Conservation (phyloP, 116 monocot genomes). For the Trichopus zeylanicus region DNA sequence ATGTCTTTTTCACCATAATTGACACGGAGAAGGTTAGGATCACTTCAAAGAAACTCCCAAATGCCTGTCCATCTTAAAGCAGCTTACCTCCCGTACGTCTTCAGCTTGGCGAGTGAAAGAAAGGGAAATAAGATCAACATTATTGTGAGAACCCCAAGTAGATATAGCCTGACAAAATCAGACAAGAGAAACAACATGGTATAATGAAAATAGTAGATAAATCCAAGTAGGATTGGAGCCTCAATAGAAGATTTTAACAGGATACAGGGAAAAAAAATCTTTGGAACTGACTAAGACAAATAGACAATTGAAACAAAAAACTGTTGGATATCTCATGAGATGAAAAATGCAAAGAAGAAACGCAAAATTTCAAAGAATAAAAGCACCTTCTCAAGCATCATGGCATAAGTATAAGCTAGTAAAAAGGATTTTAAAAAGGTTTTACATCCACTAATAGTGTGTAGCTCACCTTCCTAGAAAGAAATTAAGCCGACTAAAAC, state of each 20-base stretch:
- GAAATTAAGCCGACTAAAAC: too few relatives aligned
- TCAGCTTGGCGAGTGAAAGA: conserved; percentile 66
- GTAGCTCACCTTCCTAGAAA: too few relatives aligned
- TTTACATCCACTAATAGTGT: too few relatives aligned
- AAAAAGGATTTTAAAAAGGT: too few relatives aligned
- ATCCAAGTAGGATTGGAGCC: too few relatives aligned
- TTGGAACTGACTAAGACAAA: neutral
- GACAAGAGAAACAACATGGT: too few relatives aligned
- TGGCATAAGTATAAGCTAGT: too few relatives aligned
- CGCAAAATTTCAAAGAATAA: neutral
- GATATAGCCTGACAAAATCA: conserved; percentile 53
- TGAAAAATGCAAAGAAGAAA: neutral
- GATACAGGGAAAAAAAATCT: neutral
- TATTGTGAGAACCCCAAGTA: conserved; percentile 59
- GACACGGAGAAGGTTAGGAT: too few relatives aligned
- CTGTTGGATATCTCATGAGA: neutral
- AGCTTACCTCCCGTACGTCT: conserved; percentile 70
- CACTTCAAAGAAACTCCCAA: neutral
- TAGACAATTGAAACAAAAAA: neutral
- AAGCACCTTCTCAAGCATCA: too few relatives aligned
- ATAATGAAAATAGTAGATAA: too few relatives aligned
- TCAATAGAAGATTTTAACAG: too few relatives aligned
- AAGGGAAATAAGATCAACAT: conserved; percentile 73
- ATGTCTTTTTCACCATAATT: too few relatives aligned
- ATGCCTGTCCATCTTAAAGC: conserved; percentile 1